Conservation (phyloP, 2,329 filamentous ascomycete species). For the Pseudogymnoascus sp. region DNA sequence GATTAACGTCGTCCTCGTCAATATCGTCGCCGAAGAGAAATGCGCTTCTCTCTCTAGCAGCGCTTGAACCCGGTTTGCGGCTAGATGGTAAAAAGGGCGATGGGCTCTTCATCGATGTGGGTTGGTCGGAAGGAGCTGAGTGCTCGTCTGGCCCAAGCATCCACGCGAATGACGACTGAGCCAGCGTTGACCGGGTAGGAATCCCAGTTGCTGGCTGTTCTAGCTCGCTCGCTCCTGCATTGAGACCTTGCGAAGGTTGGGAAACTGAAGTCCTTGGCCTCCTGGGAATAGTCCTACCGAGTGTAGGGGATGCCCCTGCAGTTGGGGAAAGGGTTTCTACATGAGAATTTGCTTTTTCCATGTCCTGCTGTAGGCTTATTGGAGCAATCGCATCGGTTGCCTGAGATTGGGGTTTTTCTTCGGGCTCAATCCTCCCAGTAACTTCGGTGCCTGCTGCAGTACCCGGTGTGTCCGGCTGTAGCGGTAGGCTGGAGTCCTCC, state of each 20-base stretch:
- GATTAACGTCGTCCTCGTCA: slow-evolving; percentile 17
- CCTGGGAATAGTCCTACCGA: not conserved
- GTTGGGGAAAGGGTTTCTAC: not conserved
- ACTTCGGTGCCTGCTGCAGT: not conserved
- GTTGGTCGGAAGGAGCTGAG: slow-evolving; percentile 16
- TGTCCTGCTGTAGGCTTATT: not conserved
- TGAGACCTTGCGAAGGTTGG: not conserved
- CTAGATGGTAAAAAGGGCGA: slow-evolving; percentile 26
- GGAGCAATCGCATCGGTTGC: not conserved
- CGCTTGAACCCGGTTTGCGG: slow-evolving; percentile 21
- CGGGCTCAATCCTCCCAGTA: not conserved
- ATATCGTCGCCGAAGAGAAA: slow-evolving; percentile 30
- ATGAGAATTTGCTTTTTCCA: not conserved
- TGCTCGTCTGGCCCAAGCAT: slow-evolving; percentile 53
- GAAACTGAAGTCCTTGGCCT: not conserved
- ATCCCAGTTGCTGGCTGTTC: slow-evolving; percentile 36
- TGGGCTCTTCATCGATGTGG: slow-evolving; percentile 23
- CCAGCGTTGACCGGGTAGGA: slow-evolving; percentile 58
- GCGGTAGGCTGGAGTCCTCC: slow-evolving; percentile 49
- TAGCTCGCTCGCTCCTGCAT: not conserved
- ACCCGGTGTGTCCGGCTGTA: slow-evolving; percentile 30
- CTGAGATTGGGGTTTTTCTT: not conserved
- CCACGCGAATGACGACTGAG: slow-evolving; percentile 72
- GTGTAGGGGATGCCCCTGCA: not conserved
- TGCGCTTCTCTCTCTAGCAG: slow-evolving; percentile 27